Conservation (phyloP, 257 asterid species). For the Fraxinus quadrangulata region DNA sequence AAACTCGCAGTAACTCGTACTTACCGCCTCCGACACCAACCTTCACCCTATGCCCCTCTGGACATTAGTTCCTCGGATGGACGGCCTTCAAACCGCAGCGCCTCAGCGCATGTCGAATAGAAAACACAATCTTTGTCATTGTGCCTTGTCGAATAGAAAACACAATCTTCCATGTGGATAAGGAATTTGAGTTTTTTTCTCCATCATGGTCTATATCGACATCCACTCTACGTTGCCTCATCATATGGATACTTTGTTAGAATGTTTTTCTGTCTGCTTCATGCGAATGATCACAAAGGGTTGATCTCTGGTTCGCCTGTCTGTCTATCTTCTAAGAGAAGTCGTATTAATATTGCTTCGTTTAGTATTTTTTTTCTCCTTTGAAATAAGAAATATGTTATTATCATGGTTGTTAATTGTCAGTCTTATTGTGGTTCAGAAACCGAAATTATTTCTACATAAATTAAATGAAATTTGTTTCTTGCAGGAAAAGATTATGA, state of each 20-base stretch:
- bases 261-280: slow-evolving; percentile 1
- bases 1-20: too few relatives aligned
- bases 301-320: background rate
- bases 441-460: slow-evolving; percentile 12
- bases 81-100: too few relatives aligned
- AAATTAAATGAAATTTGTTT: slow-evolving; percentile 26
- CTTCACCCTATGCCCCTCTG: too few relatives aligned
- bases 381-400: background rate
- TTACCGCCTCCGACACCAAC: too few relatives aligned
- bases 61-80: too few relatives aligned
- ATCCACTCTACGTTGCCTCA: background rate
- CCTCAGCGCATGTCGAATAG: too few relatives aligned
- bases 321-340: background rate
- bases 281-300: background rate
- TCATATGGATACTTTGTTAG: background rate
- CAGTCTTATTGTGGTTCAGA: background rate
- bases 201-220: background rate
- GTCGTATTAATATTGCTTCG: background rate
- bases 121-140: too few relatives aligned
- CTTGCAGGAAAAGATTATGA: slow-evolving; percentile 95
- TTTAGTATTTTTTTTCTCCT: background rate
- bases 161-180: background rate
- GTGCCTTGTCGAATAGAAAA: too few relatives aligned
- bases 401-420: background rate
- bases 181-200: background rate